These are phyloP conservation scores for Serendipita sp. DNA, from an alignment of 768 basidiomycete species.

Conservation along the genomic window DNA sequence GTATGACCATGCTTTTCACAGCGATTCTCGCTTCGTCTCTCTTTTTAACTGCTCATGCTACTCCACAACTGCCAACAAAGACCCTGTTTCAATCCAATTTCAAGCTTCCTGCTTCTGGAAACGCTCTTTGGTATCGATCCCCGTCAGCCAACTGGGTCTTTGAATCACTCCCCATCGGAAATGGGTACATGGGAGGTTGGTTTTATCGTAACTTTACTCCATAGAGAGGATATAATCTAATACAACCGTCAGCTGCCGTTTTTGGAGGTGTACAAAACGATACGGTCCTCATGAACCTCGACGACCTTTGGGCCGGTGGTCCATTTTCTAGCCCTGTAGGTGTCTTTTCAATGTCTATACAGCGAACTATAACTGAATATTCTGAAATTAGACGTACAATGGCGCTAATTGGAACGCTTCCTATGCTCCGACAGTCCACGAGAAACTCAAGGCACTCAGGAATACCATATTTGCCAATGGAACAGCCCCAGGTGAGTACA, in stretches of 20 bases:
- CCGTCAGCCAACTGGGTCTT: slow-evolving; percentile 40
- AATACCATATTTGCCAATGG: slow-evolving; percentile 44
- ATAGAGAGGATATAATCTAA: neutral
- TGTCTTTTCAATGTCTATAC: neutral
- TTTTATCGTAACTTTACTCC: slow-evolving; percentile 24
- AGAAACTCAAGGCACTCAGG: slow-evolving; percentile 37
- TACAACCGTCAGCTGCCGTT: slow-evolving; percentile 35
- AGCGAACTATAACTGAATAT: neutral
- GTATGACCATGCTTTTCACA: too few species aligned
- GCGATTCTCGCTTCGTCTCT: too few species aligned
- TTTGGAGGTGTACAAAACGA: slow-evolving; percentile 47
- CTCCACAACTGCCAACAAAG: too few species aligned
- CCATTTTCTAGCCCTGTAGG: slow-evolving; percentile 49
- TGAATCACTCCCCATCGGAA: slow-evolving; percentile 54
- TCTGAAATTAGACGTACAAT: slow-evolving; percentile 36
- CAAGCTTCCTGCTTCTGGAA: slow-evolving; percentile 55
- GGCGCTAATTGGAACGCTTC: slow-evolving; percentile 47
- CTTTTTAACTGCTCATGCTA: too few species aligned
- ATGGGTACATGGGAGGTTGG: slow-evolving; percentile 36
- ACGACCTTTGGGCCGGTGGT: slow-evolving; percentile 62
- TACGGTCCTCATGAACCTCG: slow-evolving; percentile 52
- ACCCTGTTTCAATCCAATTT: neutral
- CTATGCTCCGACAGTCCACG: slow-evolving; percentile 28
- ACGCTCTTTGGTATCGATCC: slow-evolving; percentile 53
- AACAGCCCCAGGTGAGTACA: slow-evolving; percentile 17